phyloP scores from a whole-genome alignment of 805 yeast genomes.

The Maudiozyma bulderi region DNA sequence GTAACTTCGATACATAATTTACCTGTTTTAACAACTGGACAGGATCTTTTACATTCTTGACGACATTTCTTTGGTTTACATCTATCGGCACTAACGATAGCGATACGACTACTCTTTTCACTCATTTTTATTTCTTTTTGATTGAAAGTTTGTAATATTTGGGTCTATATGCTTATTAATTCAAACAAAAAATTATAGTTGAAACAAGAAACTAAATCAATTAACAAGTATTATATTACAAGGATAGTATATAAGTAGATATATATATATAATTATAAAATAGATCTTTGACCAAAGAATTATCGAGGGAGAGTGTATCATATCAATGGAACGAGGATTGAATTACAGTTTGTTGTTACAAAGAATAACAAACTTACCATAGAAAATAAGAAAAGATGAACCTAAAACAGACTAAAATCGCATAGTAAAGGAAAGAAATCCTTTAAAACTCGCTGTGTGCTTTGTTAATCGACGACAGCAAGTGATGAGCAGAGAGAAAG shows the following conservation, averaged over 20 bases:
- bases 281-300: too few species aligned
- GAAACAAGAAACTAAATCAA: too few species aligned
- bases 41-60: conserved; percentile 93
- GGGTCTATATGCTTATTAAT: too few species aligned
- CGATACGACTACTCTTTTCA: conserved; percentile 67
- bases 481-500: not conserved
- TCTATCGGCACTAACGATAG: conserved; percentile 86
- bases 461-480: not conserved
- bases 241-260: too few species aligned
- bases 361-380: too few species aligned
- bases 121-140: conserved; percentile 27
- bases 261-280: too few species aligned
- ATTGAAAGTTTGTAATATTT: not conserved
- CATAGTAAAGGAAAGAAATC: not conserved
- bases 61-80: conserved; percentile 98
- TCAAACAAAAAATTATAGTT: too few species aligned
- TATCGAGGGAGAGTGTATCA: too few species aligned
- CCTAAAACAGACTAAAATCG: not conserved
- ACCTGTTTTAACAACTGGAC: conserved; percentile 98
- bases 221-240: too few species aligned
- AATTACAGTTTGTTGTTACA: too few species aligned
- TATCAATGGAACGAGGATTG: too few species aligned
- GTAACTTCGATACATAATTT: conserved; percentile 94
- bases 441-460: not conserved
- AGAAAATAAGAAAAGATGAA: too few species aligned